These are phyloP conservation scores for Syzygium syzygioides DNA, from an alignment of 441 rosid genomes.

Conservation along the genomic window DNA sequence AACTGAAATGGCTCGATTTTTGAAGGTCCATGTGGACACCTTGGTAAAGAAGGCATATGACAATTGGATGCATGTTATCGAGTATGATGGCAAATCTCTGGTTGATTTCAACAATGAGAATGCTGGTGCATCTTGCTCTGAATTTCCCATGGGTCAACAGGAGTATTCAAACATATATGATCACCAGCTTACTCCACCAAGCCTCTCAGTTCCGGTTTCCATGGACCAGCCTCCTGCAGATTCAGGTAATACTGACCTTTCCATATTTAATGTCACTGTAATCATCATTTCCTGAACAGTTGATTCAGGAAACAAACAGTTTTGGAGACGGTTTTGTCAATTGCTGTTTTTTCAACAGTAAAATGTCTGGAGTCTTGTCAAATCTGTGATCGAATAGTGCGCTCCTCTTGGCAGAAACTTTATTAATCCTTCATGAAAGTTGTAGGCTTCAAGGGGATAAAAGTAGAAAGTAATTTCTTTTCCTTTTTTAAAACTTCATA, in stretches of 20 bases:
- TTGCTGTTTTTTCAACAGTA: not conserved
- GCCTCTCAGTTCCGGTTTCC: not conserved
- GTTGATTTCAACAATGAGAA: not conserved
- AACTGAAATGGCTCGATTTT: not conserved
- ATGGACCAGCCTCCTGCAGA: not conserved
- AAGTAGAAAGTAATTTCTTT: not conserved
- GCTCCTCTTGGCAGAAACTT: not conserved
- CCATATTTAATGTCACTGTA: not conserved
- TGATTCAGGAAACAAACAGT: not conserved
- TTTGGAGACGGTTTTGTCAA: not conserved
- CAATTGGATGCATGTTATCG: conserved; percentile 2
- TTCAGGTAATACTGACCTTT: not conserved
- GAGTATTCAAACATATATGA: not conserved
- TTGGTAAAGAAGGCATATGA: conserved; percentile 5
- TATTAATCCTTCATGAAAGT: not conserved
- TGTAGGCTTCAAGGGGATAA: not conserved
- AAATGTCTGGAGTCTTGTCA: not conserved
- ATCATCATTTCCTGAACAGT: not conserved
- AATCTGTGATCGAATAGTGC: not conserved
- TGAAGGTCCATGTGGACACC: not conserved
- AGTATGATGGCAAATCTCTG: not conserved
- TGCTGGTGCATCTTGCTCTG: not conserved
- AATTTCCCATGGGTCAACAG: not conserved
- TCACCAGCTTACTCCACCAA: not conserved
- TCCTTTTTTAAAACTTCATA: not conserved